Percentiles rank a stretch among this genome's conserved stretches.
phyloP scores from a whole-genome alignment of 139 green algal species.

The Pleodorina starrii region DNA sequence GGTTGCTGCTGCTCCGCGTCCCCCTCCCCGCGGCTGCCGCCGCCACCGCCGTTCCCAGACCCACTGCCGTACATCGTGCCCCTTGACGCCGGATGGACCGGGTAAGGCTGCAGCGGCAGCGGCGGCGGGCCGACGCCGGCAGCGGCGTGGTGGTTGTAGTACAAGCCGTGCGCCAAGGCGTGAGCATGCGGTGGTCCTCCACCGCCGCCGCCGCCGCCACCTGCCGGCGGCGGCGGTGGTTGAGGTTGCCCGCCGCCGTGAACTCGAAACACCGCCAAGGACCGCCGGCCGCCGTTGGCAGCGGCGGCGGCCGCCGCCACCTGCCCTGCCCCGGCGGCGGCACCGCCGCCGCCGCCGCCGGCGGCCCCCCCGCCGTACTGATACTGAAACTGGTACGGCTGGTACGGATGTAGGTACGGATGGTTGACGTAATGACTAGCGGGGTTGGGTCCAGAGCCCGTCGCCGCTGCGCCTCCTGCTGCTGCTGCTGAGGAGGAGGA shows the following conservation, averaged over 20 bases:
- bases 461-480: not conserved
- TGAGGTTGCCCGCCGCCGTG: not conserved
- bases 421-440: not conserved
- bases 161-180: not conserved
- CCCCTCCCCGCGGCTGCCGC: not conserved
- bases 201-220: too few species aligned
- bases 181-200: not conserved
- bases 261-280: not conserved
- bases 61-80: not conserved
- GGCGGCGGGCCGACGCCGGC: not conserved
- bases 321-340: not conserved
- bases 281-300: not conserved
- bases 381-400: not conserved
- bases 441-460: not conserved
- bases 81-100: not conserved
- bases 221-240: not conserved
- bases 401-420: not conserved
- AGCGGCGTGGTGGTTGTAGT: not conserved
- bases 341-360: not conserved
- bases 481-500: not conserved
- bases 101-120: not conserved
- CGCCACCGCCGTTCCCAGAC: not conserved
- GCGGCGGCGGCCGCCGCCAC: not conserved
- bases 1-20: not conserved
- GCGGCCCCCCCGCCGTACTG: not conserved